phyloP scores from a whole-genome alignment of 2,329 filamentous ascomycete genomes.

The Beauveria caledonica region DNA sequence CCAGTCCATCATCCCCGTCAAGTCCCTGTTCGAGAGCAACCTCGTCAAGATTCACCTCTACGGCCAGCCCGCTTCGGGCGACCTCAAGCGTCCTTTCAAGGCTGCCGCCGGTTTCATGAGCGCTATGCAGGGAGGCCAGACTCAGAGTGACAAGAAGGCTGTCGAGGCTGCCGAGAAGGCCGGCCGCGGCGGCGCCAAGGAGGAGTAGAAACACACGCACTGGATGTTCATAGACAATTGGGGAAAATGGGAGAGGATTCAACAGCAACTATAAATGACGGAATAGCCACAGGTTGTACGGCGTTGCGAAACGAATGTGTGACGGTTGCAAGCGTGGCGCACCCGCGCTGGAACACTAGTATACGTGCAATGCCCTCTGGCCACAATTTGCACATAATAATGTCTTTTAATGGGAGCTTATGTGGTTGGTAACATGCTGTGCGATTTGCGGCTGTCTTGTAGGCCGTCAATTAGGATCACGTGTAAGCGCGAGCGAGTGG shows the following conservation, averaged over 20 bases:
- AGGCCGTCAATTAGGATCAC: not conserved
- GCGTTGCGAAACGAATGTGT: not conserved
- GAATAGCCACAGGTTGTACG: not conserved
- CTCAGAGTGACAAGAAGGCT: slow-evolving; percentile 88
- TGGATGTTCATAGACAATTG: not conserved
- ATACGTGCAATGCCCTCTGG: not conserved
- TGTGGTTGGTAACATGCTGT: not conserved
- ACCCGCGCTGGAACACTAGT: slow-evolving; percentile 3
- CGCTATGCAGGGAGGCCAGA: slow-evolving; percentile 61
- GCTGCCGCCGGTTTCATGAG: slow-evolving; percentile 72
- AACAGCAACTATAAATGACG: not conserved
- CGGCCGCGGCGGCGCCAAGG: slow-evolving; percentile 62
- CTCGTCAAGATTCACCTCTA: slow-evolving; percentile 92
- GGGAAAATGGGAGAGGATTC: not conserved
- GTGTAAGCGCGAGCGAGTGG: slow-evolving; percentile 3
- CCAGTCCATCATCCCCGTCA: slow-evolving; percentile 96
- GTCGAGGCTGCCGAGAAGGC: slow-evolving; percentile 73
- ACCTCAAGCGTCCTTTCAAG: slow-evolving; percentile 97
- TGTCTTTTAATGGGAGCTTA: not conserved
- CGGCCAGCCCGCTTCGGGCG: slow-evolving; percentile 76
- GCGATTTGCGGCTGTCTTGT: not conserved
- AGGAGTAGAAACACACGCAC: slow-evolving; percentile 45
- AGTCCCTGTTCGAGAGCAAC: slow-evolving; percentile 91
- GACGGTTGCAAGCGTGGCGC: not conserved
- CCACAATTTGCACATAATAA: not conserved